These are phyloP conservation scores for Entrophospora sp. DNA, from an alignment of 192 early-diverging fungal species.

Conservation along the genomic window DNA sequence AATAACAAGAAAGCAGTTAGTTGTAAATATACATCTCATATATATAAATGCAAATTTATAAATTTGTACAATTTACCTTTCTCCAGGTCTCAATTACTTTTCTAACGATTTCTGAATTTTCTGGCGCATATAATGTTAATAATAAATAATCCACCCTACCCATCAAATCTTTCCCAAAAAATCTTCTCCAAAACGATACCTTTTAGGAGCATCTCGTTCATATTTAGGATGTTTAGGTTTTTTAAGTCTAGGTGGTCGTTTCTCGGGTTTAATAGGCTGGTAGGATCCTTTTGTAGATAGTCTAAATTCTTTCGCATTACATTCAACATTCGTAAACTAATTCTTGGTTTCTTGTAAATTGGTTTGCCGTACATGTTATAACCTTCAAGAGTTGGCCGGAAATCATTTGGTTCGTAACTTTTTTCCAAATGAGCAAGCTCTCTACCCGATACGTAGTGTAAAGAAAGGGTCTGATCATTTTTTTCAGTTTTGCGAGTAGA, in stretches of 20 bases:
- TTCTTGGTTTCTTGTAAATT: slow-evolving; percentile 38
- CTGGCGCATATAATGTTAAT: slow-evolving; percentile 20
- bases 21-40: too few relatives aligned
- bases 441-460: slow-evolving; percentile 6
- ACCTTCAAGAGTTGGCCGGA: slow-evolving; percentile 32
- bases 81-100: slow-evolving; percentile 36
- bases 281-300: slow-evolving; percentile 37
- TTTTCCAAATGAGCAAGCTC: not conserved
- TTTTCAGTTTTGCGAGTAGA: too few relatives aligned
- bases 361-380: slow-evolving; percentile 4
- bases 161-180: not conserved
- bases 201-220: slow-evolving; percentile 27
- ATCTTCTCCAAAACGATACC: slow-evolving; percentile 3
- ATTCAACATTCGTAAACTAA: slow-evolving; percentile 46
- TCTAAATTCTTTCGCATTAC: slow-evolving; percentile 57
- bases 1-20: too few relatives aligned
- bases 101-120: slow-evolving; percentile 35
- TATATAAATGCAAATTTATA: too few relatives aligned
- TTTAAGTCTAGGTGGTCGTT: slow-evolving; percentile 30
- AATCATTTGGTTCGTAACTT: slow-evolving; percentile 20
- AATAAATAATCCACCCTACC: not conserved
- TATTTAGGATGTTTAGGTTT: slow-evolving; percentile 33
- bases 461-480: too few relatives aligned
- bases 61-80: too few relatives aligned
- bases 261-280: slow-evolving; percentile 17